A percentile compares a stretch with the other conserved stretches of the same genome.
Evolutionary conservation across 2,329 filamentous ascomycete genomes (phyloP).

Genomic region (Arachnomyces sp.): DNA sequence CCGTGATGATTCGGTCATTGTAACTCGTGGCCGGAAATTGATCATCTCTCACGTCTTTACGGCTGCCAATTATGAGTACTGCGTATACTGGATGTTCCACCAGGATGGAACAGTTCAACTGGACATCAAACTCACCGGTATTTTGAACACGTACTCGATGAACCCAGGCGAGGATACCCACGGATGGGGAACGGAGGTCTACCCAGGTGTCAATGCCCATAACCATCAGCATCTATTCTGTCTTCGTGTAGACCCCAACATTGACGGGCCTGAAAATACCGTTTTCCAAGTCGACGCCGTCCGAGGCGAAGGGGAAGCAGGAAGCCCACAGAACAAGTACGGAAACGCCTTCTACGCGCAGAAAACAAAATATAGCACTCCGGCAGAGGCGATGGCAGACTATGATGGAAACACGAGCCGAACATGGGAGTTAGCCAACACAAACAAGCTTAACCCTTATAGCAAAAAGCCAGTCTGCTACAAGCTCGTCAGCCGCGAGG

Average conservation of each 20-base stretch:
- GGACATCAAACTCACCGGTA: conserved; percentile 85
- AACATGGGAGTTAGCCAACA: conserved; percentile 88
- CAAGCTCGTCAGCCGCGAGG: conserved; percentile 82
- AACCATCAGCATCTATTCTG: conserved; percentile 97
- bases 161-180: conserved; percentile 70
- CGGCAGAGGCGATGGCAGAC: conserved; percentile 62
- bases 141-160: conserved; percentile 85
- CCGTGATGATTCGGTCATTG: conserved; percentile 77
- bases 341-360: conserved; percentile 86
- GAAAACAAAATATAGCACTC: conserved; percentile 70
- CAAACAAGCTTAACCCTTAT: conserved; percentile 74
- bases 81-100: conserved; percentile 80
- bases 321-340: conserved; percentile 74
- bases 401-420: conserved; percentile 73
- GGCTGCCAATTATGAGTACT: conserved; percentile 93
- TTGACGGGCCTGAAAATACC: conserved; percentile 79
- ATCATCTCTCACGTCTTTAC: conserved; percentile 90
- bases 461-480: conserved; percentile 79
- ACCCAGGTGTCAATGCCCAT: conserved; percentile 84
- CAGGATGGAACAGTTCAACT: conserved; percentile 89
- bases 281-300: conserved; percentile 76
- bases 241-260: conserved; percentile 75
- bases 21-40: conserved; percentile 78
- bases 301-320: conserved; percentile 63
- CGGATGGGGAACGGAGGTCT: conserved; percentile 88